Evolutionary conservation across 2,329 filamentous ascomycete genomes (phyloP).

Genomic region (Zarea fungicola): DNA sequence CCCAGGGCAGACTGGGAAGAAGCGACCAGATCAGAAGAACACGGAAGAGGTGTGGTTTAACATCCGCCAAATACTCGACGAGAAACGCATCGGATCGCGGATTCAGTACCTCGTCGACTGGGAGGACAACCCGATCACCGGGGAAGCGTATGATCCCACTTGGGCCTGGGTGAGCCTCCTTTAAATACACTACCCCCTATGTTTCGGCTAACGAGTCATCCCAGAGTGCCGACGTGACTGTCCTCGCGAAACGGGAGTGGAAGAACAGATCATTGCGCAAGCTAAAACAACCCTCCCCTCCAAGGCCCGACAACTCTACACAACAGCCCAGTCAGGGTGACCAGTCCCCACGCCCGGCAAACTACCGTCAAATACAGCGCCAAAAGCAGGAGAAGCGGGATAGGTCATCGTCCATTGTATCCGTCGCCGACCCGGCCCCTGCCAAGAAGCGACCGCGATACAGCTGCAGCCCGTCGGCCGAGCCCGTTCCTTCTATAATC

Average conservation of each 20-base stretch:
- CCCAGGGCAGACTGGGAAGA: slow-evolving; percentile 3
- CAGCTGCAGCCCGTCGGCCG: slow-evolving; percentile 24
- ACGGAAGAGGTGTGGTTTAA: slow-evolving; percentile 26
- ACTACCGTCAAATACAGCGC: slow-evolving; percentile 21
- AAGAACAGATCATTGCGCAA: slow-evolving; percentile 19
- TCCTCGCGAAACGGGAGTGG: slow-evolving; percentile 30
- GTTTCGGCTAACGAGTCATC: background rate
- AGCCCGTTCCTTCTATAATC: slow-evolving; percentile 25
- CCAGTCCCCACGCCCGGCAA: slow-evolving; percentile 24
- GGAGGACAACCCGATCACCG: slow-evolving; percentile 28
- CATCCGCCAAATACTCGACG: slow-evolving; percentile 32
- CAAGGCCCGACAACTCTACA: background rate
- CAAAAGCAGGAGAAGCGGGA: slow-evolving; percentile 2
- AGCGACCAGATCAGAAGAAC: slow-evolving; percentile 16
- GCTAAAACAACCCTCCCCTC: background rate
- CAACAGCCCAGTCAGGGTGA: slow-evolving; percentile 16
- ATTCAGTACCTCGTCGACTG: slow-evolving; percentile 35
- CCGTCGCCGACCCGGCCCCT: slow-evolving; percentile 5
- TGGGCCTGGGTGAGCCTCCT: slow-evolving; percentile 26
- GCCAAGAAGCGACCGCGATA: slow-evolving; percentile 21
- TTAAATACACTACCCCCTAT: background rate
- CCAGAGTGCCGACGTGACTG: slow-evolving; percentile 28
- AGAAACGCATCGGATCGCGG: slow-evolving; percentile 23
- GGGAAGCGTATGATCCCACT: slow-evolving; percentile 27
- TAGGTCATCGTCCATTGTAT: background rate